Base-by-base conservation (phyloP, 306 rosid genomes). In the Vigna nakashimae region DNA sequence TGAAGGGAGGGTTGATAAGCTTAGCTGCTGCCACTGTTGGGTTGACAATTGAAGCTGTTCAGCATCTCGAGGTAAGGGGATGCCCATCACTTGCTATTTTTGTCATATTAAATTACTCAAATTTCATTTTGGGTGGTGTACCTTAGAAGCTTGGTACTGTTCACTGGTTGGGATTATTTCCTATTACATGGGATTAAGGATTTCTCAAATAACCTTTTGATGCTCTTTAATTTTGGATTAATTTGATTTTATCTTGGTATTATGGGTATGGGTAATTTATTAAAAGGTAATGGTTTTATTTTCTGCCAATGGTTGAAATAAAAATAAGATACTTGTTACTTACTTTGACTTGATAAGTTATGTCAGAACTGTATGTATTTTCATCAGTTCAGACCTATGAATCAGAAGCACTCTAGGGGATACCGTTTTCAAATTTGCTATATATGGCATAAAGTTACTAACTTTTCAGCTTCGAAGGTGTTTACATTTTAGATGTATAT, bases 1-100 rank as follows among this genome's bases (percentile, higher is more conserved):
- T 74, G 64, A 78, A 95, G 98, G 99, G 99, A 73, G 99, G 99
- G 77, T 85, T 95, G 91, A 92, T 95, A 69, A 94, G 98, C 59
- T 86, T 95, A 75, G 99, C 98, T 69, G 99, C 98, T 75, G 96
- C 92, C 13, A 92, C 98, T n/a, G 98, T 95, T 80, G 99, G 97
- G 68, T 85, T 95, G 91, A 80, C 90, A 79, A 73, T 80, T 57
- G 98, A 81, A 74, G 99, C 99, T 7, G 77, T 94, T 79, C 97
- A 91, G 65, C 98, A 95, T 91, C 99, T 95, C 58, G 99, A 92
- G 92, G 99, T 92, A 82, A 86, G 83, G 75, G 51, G 1, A 74
- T 80, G 57, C 38, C 55, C 5, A 36, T 36, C 30, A 26, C 48
- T 64, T 24, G 71, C 76, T 74, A 15, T 62, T 32, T 32, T 60